Evolutionary conservation across 106 monocot genomes (phyloP).

Genomic region (Acorus gramineus): DNA sequence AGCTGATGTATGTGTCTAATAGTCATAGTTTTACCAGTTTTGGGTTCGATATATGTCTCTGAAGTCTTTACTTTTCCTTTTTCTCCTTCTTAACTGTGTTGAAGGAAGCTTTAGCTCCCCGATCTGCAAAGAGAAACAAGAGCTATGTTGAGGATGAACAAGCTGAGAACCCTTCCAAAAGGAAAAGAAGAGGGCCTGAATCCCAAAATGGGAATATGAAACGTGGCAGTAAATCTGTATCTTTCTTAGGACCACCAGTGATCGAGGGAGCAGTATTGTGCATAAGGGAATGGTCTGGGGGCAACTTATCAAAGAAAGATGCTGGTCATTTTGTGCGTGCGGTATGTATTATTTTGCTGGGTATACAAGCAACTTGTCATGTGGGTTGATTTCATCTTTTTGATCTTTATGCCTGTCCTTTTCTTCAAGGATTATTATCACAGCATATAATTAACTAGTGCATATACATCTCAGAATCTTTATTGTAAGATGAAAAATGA

Average conservation of each 20-base stretch:
- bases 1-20: slow-evolving; percentile 37
- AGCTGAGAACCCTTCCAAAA: slow-evolving; percentile 35
- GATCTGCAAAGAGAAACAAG: slow-evolving; percentile 87
- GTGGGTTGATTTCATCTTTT: no score
- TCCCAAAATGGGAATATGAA: slow-evolving; percentile 51
- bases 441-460: no score
- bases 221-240: slow-evolving; percentile 45
- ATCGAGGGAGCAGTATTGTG: slow-evolving; percentile 77
- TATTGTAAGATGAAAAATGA: no score
- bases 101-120: slow-evolving; percentile 87
- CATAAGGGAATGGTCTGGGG: slow-evolving; percentile 91
- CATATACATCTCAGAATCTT: no score
- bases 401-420: no score
- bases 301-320: slow-evolving; percentile 85
- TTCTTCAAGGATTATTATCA: no score
- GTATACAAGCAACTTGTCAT: no score
- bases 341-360: slow-evolving; percentile 25
- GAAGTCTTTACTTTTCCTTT: neutral
- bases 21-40: neutral
- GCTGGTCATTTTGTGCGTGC: slow-evolving; percentile 84
- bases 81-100: neutral
- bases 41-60: neutral
- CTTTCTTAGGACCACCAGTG: slow-evolving; percentile 33
- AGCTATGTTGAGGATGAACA: slow-evolving; percentile 83
- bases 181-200: slow-evolving; percentile 51